phyloP scores from a whole-genome alignment of 2,329 filamentous ascomycete species.

The Diaporthe sp. region DNA sequence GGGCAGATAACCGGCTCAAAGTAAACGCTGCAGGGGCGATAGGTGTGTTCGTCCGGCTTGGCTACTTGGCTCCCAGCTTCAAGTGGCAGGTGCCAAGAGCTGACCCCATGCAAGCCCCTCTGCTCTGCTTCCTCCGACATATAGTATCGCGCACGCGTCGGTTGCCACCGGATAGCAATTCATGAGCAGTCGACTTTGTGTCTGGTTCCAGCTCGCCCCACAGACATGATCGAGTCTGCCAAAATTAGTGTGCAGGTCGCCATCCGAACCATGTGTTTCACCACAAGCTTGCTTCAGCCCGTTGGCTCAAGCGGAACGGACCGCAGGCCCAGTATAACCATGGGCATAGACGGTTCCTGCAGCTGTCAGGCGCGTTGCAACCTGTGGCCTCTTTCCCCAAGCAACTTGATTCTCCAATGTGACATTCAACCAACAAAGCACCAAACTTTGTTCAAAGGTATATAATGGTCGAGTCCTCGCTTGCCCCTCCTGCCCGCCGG shows the following conservation, averaged over 20 bases:
- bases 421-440: too few species aligned
- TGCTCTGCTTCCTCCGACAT: neutral
- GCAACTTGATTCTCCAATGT: too few species aligned
- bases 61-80: slow-evolving; percentile 23
- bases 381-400: too few species aligned
- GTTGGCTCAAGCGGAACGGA: neutral
- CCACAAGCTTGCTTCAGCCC: neutral
- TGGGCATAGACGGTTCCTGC: too few species aligned
- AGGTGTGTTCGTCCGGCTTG: slow-evolving; percentile 2
- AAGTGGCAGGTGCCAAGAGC: slow-evolving; percentile 29
- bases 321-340: neutral
- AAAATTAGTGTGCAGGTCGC: neutral
- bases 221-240: neutral
- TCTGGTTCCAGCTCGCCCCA: neutral
- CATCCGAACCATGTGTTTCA: neutral
- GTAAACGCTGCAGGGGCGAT: neutral
- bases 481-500: too few species aligned
- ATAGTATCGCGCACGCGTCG: neutral
- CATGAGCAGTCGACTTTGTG: neutral
- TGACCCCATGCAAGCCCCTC: slow-evolving; percentile 4
- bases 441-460: too few species aligned
- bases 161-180: neutral
- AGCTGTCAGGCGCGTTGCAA: too few species aligned
- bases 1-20: slow-evolving; percentile 18
- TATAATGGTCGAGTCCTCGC: too few species aligned